phyloP scores from a whole-genome alignment of 441 rosid species.

The Geranium incanum region DNA sequence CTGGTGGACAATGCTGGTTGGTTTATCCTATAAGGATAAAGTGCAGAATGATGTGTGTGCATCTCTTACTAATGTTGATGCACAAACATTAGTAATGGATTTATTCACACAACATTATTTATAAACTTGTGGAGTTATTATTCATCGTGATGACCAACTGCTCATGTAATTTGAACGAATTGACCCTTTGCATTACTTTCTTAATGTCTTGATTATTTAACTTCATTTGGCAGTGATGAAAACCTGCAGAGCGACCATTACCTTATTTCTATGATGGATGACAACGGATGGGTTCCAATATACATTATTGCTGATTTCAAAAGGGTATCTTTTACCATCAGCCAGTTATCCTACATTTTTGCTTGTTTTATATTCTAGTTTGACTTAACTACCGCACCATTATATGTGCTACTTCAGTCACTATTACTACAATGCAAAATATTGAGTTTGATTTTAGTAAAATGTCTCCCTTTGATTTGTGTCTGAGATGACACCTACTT shows the following conservation, averaged over 20 bases:
- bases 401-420: constrained; percentile 3
- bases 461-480: background rate
- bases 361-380: background rate
- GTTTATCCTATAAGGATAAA: no score
- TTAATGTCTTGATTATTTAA: constrained; percentile 13
- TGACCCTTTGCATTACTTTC: background rate
- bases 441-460: no score
- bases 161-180: background rate
- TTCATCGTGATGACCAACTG: background rate
- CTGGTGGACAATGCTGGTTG: no score
- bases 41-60: no score
- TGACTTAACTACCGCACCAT: background rate
- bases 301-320: constrained; percentile 68
- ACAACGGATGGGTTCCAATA: constrained; percentile 80
- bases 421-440: background rate
- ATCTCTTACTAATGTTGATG: no score
- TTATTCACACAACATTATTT: background rate
- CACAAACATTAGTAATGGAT: no score
- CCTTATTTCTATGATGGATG: constrained; percentile 76
- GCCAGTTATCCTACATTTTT: constrained; percentile 11
- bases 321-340: constrained; percentile 46
- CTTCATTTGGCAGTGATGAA: constrained; percentile 58
- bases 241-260: constrained; percentile 63
- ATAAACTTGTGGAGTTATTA: background rate
- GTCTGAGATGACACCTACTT: background rate